phyloP scores from a whole-genome alignment of 345 rosid species.

The sweet orange (Citrus sinensis) region DNA sequence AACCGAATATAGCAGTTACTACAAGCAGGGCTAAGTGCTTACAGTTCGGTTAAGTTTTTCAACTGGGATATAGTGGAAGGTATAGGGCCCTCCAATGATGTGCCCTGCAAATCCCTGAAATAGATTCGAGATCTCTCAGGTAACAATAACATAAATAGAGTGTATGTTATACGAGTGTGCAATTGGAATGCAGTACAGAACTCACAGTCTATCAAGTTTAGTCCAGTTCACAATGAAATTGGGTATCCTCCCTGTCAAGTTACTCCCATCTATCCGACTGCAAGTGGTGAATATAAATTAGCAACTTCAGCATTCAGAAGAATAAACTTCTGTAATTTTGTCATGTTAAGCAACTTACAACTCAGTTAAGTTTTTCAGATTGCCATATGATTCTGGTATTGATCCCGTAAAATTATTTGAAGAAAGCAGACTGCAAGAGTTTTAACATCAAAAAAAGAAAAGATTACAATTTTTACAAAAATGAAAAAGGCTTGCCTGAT shows the following conservation, averaged over 20 bases:
- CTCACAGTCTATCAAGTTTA: conserved; percentile 53
- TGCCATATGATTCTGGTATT: conserved; percentile 66
- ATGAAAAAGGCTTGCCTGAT: background rate
- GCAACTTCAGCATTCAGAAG: background rate
- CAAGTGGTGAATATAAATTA: conserved; percentile 10
- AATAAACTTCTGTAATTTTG: background rate
- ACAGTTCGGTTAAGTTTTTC: conserved; percentile 50
- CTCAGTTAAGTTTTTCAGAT: conserved; percentile 59
- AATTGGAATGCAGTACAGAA: background rate
- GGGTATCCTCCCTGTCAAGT: conserved; percentile 72
- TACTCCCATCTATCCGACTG: conserved; percentile 81
- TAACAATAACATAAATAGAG: background rate
- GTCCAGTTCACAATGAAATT: conserved; percentile 86
- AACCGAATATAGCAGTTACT: background rate
- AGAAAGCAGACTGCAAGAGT: conserved; percentile 52
- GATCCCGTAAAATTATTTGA: conserved; percentile 68
- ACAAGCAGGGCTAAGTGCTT: conserved; percentile 25
- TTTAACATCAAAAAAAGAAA: background rate
- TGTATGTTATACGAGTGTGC: background rate
- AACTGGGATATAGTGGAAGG: conserved; percentile 58
- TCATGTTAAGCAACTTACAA: conserved; percentile 49
- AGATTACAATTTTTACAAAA: background rate
- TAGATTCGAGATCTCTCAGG: background rate
- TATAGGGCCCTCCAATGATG: conserved; percentile 87
- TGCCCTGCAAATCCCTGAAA: conserved; percentile 75